Evolutionary conservation across 163 green algal genomes (phyloP), one percentile per base, ranked within the genome.

Genomic region (Volvox carteri): DNA sequence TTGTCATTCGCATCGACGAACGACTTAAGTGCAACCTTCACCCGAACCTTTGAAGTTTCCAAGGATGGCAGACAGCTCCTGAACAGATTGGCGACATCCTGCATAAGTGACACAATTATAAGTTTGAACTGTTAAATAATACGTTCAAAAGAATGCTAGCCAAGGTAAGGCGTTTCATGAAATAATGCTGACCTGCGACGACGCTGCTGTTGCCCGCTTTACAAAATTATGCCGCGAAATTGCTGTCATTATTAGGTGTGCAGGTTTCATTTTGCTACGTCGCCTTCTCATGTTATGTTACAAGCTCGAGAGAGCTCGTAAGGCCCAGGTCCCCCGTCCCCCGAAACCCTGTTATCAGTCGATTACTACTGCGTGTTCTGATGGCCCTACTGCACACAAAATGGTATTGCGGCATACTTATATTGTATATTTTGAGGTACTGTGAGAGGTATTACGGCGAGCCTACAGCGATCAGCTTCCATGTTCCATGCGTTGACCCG

Each of bases 1-100:
- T 90, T 81, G 4, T 92, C 85, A 37, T 93, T 93, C 2, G 78
- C 85, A 37, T 90, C 84, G 9, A 84, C 84, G 41, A 89, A 89
- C 9, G 84, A 89, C 37, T 77, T 84, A 0, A 89, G 72, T 3
- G 84, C 72, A 1, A 89, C 28, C 46, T 89, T 88, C 0, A 88
- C 52, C 7, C 84, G 84, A 8, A 37, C 52, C 39, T 88, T 88
- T 19, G 81, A 87, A 2, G 65, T 42, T 21, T 87, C 81, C 65
- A 87, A 56, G 46, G 16, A 68, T 28, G 65, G 46, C n/a, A 79
- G 65, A 23, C 67, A 79, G 48, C 46, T 65, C 19, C 42, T 54
- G 35, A 52, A 87, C 4, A 87, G 50, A 4, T 41, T 44, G 7
- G 81, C 81, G 23, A 87, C 65, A 23, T 87, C 81, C 65, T 87